phyloP scores from a whole-genome alignment of 192 early-diverging fungal species.

The Ambispora gerdemannii region DNA sequence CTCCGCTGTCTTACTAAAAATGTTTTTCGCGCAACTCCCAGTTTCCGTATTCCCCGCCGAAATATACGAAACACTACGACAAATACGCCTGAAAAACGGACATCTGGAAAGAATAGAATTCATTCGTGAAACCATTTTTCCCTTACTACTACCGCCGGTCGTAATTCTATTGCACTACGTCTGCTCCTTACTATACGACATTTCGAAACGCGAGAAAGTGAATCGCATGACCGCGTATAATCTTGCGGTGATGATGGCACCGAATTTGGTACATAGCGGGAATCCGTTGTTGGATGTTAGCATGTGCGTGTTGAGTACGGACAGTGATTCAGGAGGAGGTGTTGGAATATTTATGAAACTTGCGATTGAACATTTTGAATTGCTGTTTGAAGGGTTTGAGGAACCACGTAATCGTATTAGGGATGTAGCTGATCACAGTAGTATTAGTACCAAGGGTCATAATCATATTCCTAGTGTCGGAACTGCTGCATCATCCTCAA shows the following conservation, averaged over 20 bases:
- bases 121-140: conserved; percentile 35
- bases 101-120: conserved; percentile 46
- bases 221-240: conserved; percentile 87
- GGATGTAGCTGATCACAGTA: conserved; percentile 11
- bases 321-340: conserved; percentile 6
- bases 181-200: conserved; percentile 67
- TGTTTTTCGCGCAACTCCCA: conserved; percentile 81
- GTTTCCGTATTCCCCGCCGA: conserved; percentile 64
- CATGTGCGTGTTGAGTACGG: conserved; percentile 3
- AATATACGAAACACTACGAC: conserved; percentile 55
- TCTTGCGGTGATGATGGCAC: conserved; percentile 81
- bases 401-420: conserved; percentile 14
- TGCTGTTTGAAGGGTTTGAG: conserved; percentile 28
- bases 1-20: conserved; percentile 77
- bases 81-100: conserved; percentile 8
- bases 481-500: conserved; percentile 10
- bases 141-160: conserved; percentile 47
- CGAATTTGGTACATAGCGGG: conserved; percentile 68
- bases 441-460: too few relatives aligned
- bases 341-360: conserved; percentile 25
- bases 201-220: conserved; percentile 58
- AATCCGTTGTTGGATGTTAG: conserved; percentile 19
- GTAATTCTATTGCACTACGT: conserved; percentile 57
- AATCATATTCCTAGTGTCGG: too few relatives aligned
- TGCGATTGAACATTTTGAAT: conserved; percentile 26